Base-by-base conservation (phyloP, 164 flowering plant genomes). In the Pachysandra terminalis region DNA sequence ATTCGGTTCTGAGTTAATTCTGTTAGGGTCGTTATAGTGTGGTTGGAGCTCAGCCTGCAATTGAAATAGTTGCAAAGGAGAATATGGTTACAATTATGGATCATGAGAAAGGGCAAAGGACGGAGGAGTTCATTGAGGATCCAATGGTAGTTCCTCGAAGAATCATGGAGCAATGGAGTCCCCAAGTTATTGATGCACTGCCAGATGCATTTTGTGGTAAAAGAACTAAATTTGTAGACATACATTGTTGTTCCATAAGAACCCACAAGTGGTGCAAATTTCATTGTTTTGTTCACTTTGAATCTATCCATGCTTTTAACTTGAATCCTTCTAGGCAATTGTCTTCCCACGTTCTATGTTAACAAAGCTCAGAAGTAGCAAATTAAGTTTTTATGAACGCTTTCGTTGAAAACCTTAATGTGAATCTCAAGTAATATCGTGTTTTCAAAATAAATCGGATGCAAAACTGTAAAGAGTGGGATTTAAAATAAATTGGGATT, bases 11-110 rank as follows among this genome's bases (percentile, higher is more conserved):
- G 23, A 19, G 27, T 75, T 72, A 2, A 60, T 66, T 68, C 23
- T 81, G 59, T 61, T 63, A 91, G 95, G 92, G 97, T 60, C 78
- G 97, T 27, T 92, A 85, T 78, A 92, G 97, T 74, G 87, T 92
- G 13, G 57, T 90, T 75, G 97, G 97, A 70, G 94, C 97, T 71
- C 92, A 90, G 66, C 97, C 97, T 3, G 75, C 82, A 0, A 81
- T 90, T 69, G 97, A 92, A 73, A 81, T 92, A 61, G 88, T 92
- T 21, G 96, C 97, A 0, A 88, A 88, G 68, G 92, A 82, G 70
- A 87, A 88, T 73, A 56, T 70, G 69, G 96, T 90, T 24, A 91
- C 96, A 0, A 65, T 88, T 5, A 77, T 91, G 85, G 91, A 91
- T 69, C 97, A 92, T 66, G 78, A 67, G 27, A 72, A 77, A 63